These are phyloP conservation scores for Aspergillus flavus DNA, from an alignment of 2,329 filamentous ascomycete genomes.

Conservation along the genomic window DNA sequence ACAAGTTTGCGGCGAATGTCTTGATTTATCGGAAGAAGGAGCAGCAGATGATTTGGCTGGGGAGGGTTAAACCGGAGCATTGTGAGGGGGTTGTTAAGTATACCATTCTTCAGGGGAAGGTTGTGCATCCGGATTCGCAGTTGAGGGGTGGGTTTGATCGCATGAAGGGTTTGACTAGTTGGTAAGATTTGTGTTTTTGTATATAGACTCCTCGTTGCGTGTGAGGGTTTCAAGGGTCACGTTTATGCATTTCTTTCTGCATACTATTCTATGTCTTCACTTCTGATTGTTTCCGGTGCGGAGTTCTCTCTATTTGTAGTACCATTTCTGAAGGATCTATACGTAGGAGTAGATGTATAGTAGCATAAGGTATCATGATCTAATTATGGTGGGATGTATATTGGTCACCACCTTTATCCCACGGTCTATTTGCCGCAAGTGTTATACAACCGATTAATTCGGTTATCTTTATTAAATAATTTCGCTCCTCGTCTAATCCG, in stretches of 20 bases:
- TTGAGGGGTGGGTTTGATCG: conserved; percentile 84
- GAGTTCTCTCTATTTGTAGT: not conserved
- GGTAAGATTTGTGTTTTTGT: conserved; percentile 22
- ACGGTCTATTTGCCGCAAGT: too few relatives aligned
- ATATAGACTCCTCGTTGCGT: not conserved
- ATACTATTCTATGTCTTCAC: not conserved
- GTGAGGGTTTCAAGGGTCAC: not conserved
- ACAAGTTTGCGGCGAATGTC: conserved; percentile 91
- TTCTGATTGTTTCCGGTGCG: too few relatives aligned
- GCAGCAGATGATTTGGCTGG: conserved; percentile 72
- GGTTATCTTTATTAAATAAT: not conserved
- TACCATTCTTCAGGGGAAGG: conserved; percentile 84
- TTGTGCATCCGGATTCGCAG: conserved; percentile 82
- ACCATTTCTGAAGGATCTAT: not conserved
- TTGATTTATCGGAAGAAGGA: conserved; percentile 73
- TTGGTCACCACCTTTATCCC: not conserved
- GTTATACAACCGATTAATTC: not conserved
- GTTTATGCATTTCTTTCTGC: not conserved
- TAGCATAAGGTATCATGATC: not conserved
- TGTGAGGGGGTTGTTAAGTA: conserved; percentile 86
- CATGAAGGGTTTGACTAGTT: conserved; percentile 70
- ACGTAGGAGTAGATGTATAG: not conserved
- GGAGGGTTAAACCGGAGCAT: conserved; percentile 78
- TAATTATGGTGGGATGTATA: not conserved
- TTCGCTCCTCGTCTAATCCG: not conserved